Conservation (phyloP, 768 basidiomycete genomes). For the Hemileccinum impolitum region DNA sequence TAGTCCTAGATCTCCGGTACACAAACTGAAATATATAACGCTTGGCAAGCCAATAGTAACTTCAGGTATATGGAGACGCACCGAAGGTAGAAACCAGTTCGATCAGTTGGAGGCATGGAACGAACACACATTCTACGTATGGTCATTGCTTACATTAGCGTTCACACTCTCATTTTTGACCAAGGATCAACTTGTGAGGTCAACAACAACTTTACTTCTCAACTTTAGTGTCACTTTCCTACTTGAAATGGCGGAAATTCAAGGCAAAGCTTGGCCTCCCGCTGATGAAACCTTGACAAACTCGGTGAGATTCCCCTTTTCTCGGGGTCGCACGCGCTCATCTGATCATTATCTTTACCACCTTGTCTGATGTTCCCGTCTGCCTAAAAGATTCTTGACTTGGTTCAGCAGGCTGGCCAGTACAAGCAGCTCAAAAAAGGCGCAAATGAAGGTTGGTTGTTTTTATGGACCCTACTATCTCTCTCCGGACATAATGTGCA, state of each 20-base stretch:
- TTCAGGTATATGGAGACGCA: no score
- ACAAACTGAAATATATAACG: no score
- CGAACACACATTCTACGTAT: slow-evolving; percentile 5
- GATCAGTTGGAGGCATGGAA: background rate
- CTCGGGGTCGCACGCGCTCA: background rate
- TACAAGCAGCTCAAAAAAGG: slow-evolving; percentile 99
- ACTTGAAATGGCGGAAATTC: slow-evolving; percentile 58
- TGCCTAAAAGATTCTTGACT: slow-evolving; percentile 76
- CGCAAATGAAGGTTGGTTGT: slow-evolving; percentile 85
- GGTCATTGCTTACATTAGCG: slow-evolving; percentile 16
- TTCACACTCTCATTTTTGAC: slow-evolving; percentile 41
- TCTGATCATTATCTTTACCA: background rate
- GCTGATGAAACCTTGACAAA: slow-evolving; percentile 87
- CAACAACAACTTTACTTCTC: slow-evolving; percentile 29
- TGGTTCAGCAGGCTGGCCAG: slow-evolving; percentile 92
- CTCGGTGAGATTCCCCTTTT: slow-evolving; percentile 51
- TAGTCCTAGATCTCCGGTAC: background rate
- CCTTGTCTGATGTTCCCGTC: background rate
- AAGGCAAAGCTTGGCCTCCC: slow-evolving; percentile 84
- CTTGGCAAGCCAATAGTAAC: no score
- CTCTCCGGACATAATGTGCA: background rate
- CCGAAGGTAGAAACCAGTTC: no score
- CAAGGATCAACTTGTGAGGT: slow-evolving; percentile 92
- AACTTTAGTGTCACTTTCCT: slow-evolving; percentile 2
- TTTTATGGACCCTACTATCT: background rate